These are phyloP conservation scores for Termitomyces sp. DNA, from an alignment of 768 basidiomycete genomes.

Conservation along the genomic window DNA sequence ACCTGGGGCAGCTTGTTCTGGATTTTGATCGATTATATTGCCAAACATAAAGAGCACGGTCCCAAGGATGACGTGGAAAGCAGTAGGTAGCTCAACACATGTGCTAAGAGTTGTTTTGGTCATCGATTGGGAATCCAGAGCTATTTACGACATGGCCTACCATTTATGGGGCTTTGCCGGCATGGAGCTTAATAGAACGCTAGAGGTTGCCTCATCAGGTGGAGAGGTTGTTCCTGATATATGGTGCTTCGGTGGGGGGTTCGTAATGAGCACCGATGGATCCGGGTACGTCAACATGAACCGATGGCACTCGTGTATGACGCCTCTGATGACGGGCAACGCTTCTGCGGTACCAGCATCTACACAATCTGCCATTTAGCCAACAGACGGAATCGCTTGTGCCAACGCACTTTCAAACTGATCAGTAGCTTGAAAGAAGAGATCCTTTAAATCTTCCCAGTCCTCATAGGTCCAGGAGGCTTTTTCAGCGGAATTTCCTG, in stretches of 20 bases:
- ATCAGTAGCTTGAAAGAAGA: slow-evolving; percentile 51
- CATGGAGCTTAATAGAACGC: neutral
- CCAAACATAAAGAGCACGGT: slow-evolving; percentile 61
- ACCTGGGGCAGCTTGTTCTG: slow-evolving; percentile 42
- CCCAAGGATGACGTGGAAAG: slow-evolving; percentile 63
- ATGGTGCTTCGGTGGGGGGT: slow-evolving; percentile 12
- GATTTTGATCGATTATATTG: slow-evolving; percentile 48
- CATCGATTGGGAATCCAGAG: slow-evolving; percentile 1
- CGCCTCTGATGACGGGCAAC: slow-evolving; percentile 51
- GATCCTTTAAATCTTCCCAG: slow-evolving; percentile 64
- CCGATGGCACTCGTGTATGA: slow-evolving; percentile 65
- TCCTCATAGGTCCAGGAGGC: slow-evolving; percentile 37
- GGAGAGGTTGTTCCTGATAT: neutral
- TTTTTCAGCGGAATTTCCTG: slow-evolving; percentile 14
- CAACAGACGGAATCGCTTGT: slow-evolving; percentile 3
- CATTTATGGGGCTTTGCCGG: slow-evolving; percentile 10
- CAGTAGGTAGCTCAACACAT: slow-evolving; percentile 49
- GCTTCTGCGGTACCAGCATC: slow-evolving; percentile 43
- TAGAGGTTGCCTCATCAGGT: neutral
- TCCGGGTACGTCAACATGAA: slow-evolving; percentile 50
- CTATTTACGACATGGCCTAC: slow-evolving; percentile 6
- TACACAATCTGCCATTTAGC: slow-evolving; percentile 17
- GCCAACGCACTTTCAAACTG: slow-evolving; percentile 49
- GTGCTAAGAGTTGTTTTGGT: slow-evolving; percentile 20
- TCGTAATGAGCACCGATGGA: slow-evolving; percentile 45